Base-by-base conservation (phyloP, 495 filamentous ascomycete genomes). In the Hapsidospora chrysogenum region DNA sequence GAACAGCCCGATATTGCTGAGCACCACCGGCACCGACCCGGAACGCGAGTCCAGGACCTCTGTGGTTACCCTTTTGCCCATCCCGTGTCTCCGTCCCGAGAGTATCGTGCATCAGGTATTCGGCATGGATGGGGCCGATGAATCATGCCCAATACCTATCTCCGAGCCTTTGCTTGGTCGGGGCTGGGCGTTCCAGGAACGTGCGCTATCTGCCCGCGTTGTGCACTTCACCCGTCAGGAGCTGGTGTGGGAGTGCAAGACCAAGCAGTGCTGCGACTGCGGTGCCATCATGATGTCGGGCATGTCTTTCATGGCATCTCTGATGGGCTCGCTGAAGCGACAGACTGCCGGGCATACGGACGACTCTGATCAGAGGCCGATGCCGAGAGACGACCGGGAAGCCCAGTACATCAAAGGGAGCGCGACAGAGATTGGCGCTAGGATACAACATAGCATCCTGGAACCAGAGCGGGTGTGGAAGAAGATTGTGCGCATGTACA, bases 171-270 rank as follows among this genome's bases (percentile, higher is more conserved):
- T 29, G 1, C 19, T 37, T n/a, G 7, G 15, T 10, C 9, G 53
- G 11, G 53, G 39, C 10, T 56, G 54, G 54, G 46, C 46, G 6
- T 42, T 44, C 15, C 53, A 58, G 26, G 54, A 58, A 29, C 45
- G 43, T 15, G 16, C 49, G 4, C 42, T 56, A 1, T 41, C 52
- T 0, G 37, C 31, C 1, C 46, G 53, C 0, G 41, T 44, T 3
- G 18, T 58, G 2, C 42, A 43, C 21, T 58, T 52, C 33, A 35
- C 35, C 8, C 9, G 5, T 1, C 20, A 41, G 11, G 42, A 58
- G 30, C 27, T 58, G 3, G 37, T 48, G 21, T 58, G 52, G 53
- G 39, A 54, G 32, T 58, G 54, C 17, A 11, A 9, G 26, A 38
- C 45, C 19, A 31, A 23, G 2, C 26, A 43, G 10, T 36, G 35